Conservation (phyloP, 1,139 yeast species). For the Pneumocystis jirovecii region DNA sequence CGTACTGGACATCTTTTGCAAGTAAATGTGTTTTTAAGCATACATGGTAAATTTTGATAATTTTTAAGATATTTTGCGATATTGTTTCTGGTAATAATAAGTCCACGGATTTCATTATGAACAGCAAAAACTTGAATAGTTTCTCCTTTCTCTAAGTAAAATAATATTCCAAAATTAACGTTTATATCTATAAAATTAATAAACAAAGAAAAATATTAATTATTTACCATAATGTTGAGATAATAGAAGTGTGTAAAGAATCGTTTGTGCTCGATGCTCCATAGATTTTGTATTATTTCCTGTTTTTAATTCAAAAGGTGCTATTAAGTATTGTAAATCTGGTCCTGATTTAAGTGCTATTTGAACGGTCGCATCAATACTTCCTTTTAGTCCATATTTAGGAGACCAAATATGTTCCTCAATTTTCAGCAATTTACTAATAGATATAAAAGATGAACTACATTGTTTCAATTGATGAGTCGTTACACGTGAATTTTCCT, state of each 20-base stretch:
- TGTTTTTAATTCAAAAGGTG: slow-evolving; percentile 79
- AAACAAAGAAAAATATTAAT: neutral
- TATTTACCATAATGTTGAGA: slow-evolving; percentile 47
- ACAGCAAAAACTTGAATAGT: slow-evolving; percentile 31
- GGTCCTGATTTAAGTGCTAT: slow-evolving; percentile 27
- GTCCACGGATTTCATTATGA: slow-evolving; percentile 41
- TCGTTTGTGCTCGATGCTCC: slow-evolving; percentile 74
- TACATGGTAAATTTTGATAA: slow-evolving; percentile 40
- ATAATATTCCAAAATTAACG: slow-evolving; percentile 49
- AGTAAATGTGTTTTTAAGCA: slow-evolving; percentile 34
- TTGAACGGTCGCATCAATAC: slow-evolving; percentile 74
- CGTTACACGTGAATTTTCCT: neutral
- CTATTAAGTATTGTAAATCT: slow-evolving; percentile 20
- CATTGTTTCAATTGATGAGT: neutral
- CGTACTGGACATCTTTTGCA: slow-evolving; percentile 59
- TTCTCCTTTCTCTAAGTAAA: slow-evolving; percentile 51
- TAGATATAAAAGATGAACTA: slow-evolving; percentile 23
- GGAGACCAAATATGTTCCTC: slow-evolving; percentile 94
- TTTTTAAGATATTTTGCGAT: slow-evolving; percentile 43
- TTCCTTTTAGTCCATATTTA: slow-evolving; percentile 77
- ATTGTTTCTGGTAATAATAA: slow-evolving; percentile 57
- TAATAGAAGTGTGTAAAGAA: slow-evolving; percentile 65
- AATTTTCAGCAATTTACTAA: slow-evolving; percentile 55
- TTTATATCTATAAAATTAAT: slow-evolving; percentile 31
- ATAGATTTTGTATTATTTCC: slow-evolving; percentile 44